Conservation (phyloP, 1,139 yeast genomes). For the Diutina scorzettiae region DNA sequence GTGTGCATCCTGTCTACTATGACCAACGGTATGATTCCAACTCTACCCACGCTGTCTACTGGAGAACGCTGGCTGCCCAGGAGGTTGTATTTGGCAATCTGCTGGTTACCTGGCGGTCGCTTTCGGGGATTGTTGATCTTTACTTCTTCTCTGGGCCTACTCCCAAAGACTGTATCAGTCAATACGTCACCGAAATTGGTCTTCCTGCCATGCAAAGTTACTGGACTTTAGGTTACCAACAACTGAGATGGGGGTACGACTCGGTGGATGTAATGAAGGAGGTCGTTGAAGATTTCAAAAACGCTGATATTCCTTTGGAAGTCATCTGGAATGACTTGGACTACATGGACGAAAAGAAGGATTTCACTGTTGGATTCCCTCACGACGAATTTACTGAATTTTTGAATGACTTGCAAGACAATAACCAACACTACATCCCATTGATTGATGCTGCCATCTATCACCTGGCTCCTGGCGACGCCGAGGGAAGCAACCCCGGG, state of each 20-base stretch:
- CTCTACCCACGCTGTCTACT: slow-evolving; percentile 15
- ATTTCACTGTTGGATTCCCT: slow-evolving; percentile 20
- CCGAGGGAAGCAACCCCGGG: slow-evolving; percentile 14
- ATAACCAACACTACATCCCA: slow-evolving; percentile 19
- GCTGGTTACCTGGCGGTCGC: slow-evolving; percentile 18
- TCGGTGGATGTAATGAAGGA: slow-evolving; percentile 11
- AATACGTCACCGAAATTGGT: slow-evolving; percentile 16
- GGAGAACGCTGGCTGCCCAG: slow-evolving; percentile 16
- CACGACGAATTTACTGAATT: slow-evolving; percentile 13
- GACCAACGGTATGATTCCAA: slow-evolving; percentile 14
- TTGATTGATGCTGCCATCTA: slow-evolving; percentile 23
- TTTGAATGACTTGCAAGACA: slow-evolving; percentile 15
- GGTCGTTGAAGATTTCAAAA: slow-evolving; percentile 13
- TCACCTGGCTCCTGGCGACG: slow-evolving; percentile 15
- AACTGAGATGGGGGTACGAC: slow-evolving; percentile 16
- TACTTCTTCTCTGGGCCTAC: slow-evolving; percentile 22
- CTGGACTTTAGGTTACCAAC: slow-evolving; percentile 17
- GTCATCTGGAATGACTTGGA: slow-evolving; percentile 17
- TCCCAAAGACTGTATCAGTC: slow-evolving; percentile 18
- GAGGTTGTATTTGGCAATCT: slow-evolving; percentile 14
- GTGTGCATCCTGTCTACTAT: slow-evolving; percentile 16
- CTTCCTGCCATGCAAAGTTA: slow-evolving; percentile 16
- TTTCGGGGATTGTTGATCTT: slow-evolving; percentile 18
- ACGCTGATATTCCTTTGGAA: slow-evolving; percentile 14
- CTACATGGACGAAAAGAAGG: slow-evolving; percentile 18